phyloP scores from a whole-genome alignment of 805 yeast genomes.

The Blastobotrys terrestris region DNA sequence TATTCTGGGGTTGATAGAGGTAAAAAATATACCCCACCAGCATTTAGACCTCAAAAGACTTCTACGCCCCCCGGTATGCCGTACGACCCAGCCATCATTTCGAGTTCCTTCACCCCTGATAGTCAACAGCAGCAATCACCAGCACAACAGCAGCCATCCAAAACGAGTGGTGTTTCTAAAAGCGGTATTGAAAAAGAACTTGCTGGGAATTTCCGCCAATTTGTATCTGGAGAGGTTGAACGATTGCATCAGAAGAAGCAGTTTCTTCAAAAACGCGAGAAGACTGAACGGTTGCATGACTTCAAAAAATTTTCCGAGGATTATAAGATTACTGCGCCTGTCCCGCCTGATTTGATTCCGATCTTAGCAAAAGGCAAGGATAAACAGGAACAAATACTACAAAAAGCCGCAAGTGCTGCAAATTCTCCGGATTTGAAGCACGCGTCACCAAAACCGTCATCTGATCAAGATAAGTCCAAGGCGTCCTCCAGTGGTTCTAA shows the following conservation, averaged over 20 bases:
- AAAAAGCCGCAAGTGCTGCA: slow-evolving; percentile 10
- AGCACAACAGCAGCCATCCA: not conserved
- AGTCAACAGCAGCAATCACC: slow-evolving; percentile 5
- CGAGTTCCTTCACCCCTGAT: slow-evolving; percentile 27
- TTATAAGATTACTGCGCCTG: slow-evolving; percentile 53
- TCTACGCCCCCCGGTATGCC: slow-evolving; percentile 25
- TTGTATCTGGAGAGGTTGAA: slow-evolving; percentile 29
- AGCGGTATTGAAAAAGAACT: slow-evolving; percentile 23
- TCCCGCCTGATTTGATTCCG: slow-evolving; percentile 62
- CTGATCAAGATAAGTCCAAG: slow-evolving; percentile 3
- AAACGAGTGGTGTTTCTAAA: not conserved
- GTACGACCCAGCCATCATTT: slow-evolving; percentile 61
- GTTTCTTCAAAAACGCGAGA: slow-evolving; percentile 26
- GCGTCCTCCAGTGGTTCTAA: not conserved
- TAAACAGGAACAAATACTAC: slow-evolving; percentile 57
- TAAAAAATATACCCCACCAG: slow-evolving; percentile 22
- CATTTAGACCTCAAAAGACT: slow-evolving; percentile 24
- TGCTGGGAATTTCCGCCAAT: slow-evolving; percentile 28
- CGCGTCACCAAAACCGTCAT: slow-evolving; percentile 3
- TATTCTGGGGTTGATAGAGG: slow-evolving; percentile 82
- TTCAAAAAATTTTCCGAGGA: slow-evolving; percentile 74
- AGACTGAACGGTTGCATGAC: slow-evolving; percentile 31
- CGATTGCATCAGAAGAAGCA: slow-evolving; percentile 25
- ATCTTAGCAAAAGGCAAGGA: slow-evolving; percentile 59
- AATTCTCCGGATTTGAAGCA: slow-evolving; percentile 7